Evolutionary conservation across 2,329 filamentous ascomycete species (phyloP).

Genomic region (Onygenales sp.): DNA sequence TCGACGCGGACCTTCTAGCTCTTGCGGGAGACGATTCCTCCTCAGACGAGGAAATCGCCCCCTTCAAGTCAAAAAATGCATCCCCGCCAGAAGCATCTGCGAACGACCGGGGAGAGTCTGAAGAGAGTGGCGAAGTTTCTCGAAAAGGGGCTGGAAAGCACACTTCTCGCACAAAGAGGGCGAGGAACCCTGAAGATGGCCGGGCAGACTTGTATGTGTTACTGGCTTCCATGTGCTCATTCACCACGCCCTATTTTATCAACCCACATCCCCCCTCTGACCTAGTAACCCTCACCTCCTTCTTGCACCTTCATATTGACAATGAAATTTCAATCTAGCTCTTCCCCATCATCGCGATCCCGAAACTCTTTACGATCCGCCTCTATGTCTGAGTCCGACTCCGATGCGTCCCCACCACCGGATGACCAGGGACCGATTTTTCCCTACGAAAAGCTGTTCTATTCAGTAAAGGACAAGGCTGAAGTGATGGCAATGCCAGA

Average conservation of each 20-base stretch:
- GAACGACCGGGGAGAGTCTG: slow-evolving; percentile 19
- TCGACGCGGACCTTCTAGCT: slow-evolving; percentile 89
- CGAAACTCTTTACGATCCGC: slow-evolving; percentile 70
- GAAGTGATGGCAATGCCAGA: slow-evolving; percentile 80
- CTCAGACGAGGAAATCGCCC: slow-evolving; percentile 40
- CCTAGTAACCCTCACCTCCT: not conserved
- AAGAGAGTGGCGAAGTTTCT: slow-evolving; percentile 38
- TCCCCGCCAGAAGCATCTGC: slow-evolving; percentile 41
- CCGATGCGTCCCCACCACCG: slow-evolving; percentile 46
- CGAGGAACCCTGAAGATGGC: slow-evolving; percentile 57
- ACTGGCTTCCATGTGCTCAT: slow-evolving; percentile 3
- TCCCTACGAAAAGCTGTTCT: slow-evolving; percentile 80
- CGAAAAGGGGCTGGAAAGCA: slow-evolving; percentile 38
- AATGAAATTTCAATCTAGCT: slow-evolving; percentile 38
- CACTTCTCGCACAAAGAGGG: slow-evolving; percentile 34
- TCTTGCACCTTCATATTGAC: slow-evolving; percentile 1
- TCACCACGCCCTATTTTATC: slow-evolving; percentile 11
- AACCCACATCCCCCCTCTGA: not conserved
- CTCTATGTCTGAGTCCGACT: slow-evolving; percentile 83
- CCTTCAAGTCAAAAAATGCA: slow-evolving; percentile 47
- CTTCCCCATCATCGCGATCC: slow-evolving; percentile 54
- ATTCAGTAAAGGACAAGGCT: slow-evolving; percentile 61
- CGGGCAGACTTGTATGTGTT: slow-evolving; percentile 68
- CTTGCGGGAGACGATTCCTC: slow-evolving; percentile 67
- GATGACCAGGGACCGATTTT: slow-evolving; percentile 49